Evolutionary conservation across 257 asterid genomes (phyloP).

Genomic region (Plectranthus barbatus): DNA sequence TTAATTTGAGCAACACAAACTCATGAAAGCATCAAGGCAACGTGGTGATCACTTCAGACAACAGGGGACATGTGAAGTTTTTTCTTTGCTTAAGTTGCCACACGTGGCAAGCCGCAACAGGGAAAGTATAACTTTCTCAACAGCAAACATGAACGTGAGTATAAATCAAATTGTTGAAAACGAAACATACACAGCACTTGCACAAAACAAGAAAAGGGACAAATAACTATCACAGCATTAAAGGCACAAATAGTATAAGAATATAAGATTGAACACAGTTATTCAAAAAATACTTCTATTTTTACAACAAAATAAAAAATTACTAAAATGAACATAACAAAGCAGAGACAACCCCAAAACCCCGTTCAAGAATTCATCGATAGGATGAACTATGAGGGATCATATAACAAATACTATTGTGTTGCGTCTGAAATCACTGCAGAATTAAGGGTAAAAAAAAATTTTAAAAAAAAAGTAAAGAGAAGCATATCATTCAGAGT

Average conservation of each 20-base stretch:
- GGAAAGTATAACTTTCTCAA: not conserved
- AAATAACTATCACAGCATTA: not conserved
- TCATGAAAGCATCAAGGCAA: not conserved
- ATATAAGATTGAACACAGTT: not conserved
- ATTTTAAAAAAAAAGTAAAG: too few relatives aligned
- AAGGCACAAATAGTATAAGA: slow-evolving; percentile 12
- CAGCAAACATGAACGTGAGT: not conserved
- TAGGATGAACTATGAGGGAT: not conserved
- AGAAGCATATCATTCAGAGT: not conserved
- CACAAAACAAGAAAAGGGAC: not conserved
- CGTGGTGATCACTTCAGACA: not conserved
- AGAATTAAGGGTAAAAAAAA: not conserved
- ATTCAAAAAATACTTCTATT: not conserved
- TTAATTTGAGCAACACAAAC: not conserved
- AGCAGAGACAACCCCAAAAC: not conserved
- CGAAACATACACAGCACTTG: not conserved
- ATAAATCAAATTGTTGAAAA: not conserved
- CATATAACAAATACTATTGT: not conserved
- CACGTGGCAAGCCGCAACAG: not conserved
- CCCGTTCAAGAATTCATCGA: not conserved
- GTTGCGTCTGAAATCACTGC: not conserved
- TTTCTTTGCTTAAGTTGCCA: not conserved
- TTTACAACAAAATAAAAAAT: not conserved
- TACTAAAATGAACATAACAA: not conserved
- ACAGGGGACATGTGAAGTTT: not conserved